Evolutionary conservation across 1,139 yeast species (phyloP).

Genomic region (Saccharomyces hybrid): DNA sequence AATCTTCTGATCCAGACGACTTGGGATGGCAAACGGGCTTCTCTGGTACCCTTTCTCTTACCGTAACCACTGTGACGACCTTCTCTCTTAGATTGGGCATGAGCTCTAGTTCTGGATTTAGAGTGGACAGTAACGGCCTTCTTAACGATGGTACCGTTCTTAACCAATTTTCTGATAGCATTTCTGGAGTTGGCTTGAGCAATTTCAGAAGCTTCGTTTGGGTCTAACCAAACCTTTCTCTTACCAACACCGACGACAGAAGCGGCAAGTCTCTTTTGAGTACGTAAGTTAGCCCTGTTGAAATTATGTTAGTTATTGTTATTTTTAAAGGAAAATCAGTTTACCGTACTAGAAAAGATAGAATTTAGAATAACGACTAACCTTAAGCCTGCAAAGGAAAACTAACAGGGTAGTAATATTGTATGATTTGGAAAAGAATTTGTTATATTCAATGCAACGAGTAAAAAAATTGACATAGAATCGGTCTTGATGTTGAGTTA

Average conservation of each 20-base stretch:
- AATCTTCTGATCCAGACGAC: slow-evolving; percentile 99
- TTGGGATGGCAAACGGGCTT: slow-evolving; percentile 98
- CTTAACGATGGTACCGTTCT: slow-evolving; percentile 96
- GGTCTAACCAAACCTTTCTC: slow-evolving; percentile 99
- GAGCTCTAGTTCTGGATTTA: slow-evolving; percentile 97
- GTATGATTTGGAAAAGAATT: no score
- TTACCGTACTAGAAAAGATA: no score
- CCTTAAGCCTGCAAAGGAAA: neutral
- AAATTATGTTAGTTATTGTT: slow-evolving; percentile 3
- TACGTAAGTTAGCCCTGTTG: slow-evolving; percentile 92
- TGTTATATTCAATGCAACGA: no score
- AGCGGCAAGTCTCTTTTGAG: slow-evolving; percentile 99
- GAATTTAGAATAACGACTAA: no score
- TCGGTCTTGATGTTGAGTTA: no score
- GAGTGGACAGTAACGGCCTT: slow-evolving; percentile 98
- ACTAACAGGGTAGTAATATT: no score
- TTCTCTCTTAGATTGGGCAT: slow-evolving; percentile 92
- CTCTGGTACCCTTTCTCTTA: slow-evolving; percentile 99
- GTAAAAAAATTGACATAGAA: no score
- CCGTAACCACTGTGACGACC: slow-evolving; percentile 99
- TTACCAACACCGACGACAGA: slow-evolving; percentile 98
- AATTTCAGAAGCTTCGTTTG: slow-evolving; percentile 93
- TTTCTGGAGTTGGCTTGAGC: slow-evolving; percentile 98
- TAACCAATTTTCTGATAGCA: slow-evolving; percentile 96
- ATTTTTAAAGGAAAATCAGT: neutral